Base-by-base conservation (phyloP, 305 asterid species). In the Lippia alba region DNA sequence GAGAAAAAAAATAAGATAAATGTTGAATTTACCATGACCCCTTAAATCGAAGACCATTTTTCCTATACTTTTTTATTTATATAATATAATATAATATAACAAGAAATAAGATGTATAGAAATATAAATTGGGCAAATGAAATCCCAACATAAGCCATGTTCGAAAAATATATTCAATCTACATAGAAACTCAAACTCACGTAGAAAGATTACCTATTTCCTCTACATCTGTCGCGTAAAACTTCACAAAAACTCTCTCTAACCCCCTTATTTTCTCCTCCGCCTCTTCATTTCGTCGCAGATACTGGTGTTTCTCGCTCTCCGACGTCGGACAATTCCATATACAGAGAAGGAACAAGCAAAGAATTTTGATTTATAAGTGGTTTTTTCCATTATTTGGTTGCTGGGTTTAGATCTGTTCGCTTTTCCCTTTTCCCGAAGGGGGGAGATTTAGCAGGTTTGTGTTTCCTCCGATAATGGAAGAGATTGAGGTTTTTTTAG, bases 391-490 rank as follows among this genome's bases (percentile, higher is more conserved):
- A 70, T 72, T 59, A 59, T 8, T 72, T 57, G 74, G 74, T 44
- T 67, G 75, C 74, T 62, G 19, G 34, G 81, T 69, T 83, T 80
- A 83, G 88, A 83, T 83, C 88, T 83, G 82, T 70, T 73, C 10
- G 30, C 70, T 70, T 77, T 79, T 70, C 77, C 81, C 74, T 75
- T 66, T 72, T 44, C 69, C 75, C 32, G 61, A 48, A 73, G 78
- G 86, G 75, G 57, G 64, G 34, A 58, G 82, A 41, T 64, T 76
- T 56, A 48, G 41, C 76, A 58, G 80, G 82, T 80, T 40, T 14
- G 76, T 69, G 24, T 57, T 58, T 24, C 12, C 12, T 30, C 19
- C 17, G 3, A 39, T 58, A 51, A 40, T 40, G 19, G 61, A 55
- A 15, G 18, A 46, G 8, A 32, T 9, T 59, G 40, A 12, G 55